Conservation (phyloP, 225 moss, liverwort and hornwort genomes). For the Physcomitrellopsis africana region DNA sequence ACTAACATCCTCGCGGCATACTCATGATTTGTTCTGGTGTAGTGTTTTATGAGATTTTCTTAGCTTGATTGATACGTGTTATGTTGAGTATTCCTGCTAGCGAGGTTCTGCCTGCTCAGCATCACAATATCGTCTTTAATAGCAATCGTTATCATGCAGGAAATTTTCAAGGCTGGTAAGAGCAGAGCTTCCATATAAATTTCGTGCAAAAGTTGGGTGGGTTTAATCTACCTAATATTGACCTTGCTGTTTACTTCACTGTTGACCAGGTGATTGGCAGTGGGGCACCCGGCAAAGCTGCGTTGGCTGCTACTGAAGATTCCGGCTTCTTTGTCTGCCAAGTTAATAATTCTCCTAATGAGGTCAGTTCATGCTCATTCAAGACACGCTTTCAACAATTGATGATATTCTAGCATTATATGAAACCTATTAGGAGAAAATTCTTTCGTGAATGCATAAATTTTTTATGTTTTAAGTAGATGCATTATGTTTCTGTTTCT, state of each 20-base stretch:
- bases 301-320: constrained; percentile 49
- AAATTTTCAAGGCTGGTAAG: constrained; percentile 1
- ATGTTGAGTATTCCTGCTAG: background rate
- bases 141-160: background rate
- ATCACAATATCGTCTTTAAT: background rate
- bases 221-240: constrained; percentile 13
- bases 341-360: constrained; percentile 44
- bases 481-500: background rate
- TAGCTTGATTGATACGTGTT: background rate
- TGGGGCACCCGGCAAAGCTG: constrained; percentile 57
- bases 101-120: background rate
- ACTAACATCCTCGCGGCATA: no score
- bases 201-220: background rate
- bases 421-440: background rate
- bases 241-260: constrained; percentile 19
- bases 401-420: background rate
- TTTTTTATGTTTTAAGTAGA: background rate
- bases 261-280: constrained; percentile 64
- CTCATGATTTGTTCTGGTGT: no score
- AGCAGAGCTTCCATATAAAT: background rate
- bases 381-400: constrained; percentile 18
- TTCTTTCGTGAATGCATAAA: no score
- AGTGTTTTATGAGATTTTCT: no score
- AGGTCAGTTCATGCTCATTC: constrained; percentile 35
- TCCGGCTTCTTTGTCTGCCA: constrained; percentile 74